phyloP scores from a whole-genome alignment of 2,329 filamentous ascomycete genomes.

The Proliferodiscus dingleyae region DNA sequence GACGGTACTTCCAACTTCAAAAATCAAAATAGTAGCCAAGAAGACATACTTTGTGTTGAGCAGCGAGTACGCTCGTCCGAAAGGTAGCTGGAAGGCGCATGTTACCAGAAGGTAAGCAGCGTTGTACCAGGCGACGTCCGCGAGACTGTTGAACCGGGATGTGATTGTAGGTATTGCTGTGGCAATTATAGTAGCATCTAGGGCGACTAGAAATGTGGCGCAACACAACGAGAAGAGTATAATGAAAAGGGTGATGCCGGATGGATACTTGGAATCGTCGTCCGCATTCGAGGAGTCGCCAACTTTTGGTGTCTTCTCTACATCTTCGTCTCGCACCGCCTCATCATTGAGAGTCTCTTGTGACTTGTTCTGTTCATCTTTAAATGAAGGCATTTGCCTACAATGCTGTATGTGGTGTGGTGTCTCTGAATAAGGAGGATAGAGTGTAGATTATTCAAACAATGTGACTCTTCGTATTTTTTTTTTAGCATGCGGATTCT shows the following conservation, averaged over 20 bases:
- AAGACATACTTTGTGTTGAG: constrained; percentile 21
- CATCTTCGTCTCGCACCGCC: background rate
- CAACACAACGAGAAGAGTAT: background rate
- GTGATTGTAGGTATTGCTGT: constrained; percentile 36
- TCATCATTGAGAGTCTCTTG: too few relatives aligned
- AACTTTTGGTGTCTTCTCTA: background rate
- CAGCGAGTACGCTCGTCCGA: constrained; percentile 18
- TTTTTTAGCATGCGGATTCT: too few relatives aligned
- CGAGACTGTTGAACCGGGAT: constrained; percentile 31
- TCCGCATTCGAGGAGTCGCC: background rate
- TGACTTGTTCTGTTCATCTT: too few relatives aligned
- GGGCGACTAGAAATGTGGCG: background rate
- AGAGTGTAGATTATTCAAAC: too few relatives aligned
- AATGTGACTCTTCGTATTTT: too few relatives aligned
- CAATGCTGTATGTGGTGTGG: too few relatives aligned
- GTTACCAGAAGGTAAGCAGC: constrained; percentile 30
- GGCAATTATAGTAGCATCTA: constrained; percentile 22
- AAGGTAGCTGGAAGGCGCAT: constrained; percentile 25
- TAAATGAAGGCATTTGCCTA: too few relatives aligned
- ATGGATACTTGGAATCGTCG: background rate
- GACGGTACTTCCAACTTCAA: constrained; percentile 23
- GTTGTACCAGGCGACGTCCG: constrained; percentile 34
- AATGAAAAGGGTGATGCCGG: background rate
- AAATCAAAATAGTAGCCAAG: constrained; percentile 16
- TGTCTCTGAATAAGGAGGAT: too few relatives aligned